Evolutionary conservation across 768 basidiomycete genomes (phyloP).

Genomic region (Tricholoma furcatifolium): DNA sequence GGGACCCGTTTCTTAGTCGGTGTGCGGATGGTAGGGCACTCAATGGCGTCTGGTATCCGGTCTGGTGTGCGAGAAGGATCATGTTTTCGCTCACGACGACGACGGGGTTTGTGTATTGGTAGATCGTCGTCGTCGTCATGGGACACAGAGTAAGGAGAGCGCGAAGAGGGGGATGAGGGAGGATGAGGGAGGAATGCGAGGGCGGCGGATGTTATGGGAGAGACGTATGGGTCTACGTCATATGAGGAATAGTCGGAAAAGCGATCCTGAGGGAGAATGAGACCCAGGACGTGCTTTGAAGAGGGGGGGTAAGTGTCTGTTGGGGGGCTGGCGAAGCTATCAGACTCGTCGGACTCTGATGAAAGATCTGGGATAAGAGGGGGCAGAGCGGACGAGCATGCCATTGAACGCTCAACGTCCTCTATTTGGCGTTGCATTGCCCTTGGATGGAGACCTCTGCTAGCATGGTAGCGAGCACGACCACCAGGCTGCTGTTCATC

Average conservation of each 20-base stretch:
- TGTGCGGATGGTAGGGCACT: conserved; percentile 7
- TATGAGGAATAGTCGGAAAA: conserved; percentile 8
- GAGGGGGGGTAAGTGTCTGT: conserved; percentile 20
- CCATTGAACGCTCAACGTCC: conserved; percentile 10
- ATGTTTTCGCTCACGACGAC: conserved; percentile 31
- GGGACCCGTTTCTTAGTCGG: conserved; percentile 16
- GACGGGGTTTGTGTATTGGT: conserved; percentile 17
- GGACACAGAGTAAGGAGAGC: conserved; percentile 3
- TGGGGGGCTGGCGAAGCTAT: conserved; percentile 43
- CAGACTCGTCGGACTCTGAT: conserved; percentile 65
- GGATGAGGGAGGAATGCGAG: conserved; percentile 39
- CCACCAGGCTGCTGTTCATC: conserved; percentile 28
- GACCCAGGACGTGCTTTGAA: conserved; percentile 22
- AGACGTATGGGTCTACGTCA: conserved; percentile 17
- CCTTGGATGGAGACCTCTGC: conserved; percentile 47
- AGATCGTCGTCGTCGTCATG: conserved; percentile 14
- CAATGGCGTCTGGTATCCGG: conserved; percentile 35
- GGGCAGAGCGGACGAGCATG: conserved; percentile 26
- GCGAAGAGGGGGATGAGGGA: conserved; percentile 24
- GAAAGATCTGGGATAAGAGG: conserved; percentile 64
- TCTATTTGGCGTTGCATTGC: conserved; percentile 13
- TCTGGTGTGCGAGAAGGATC: conserved; percentile 34
- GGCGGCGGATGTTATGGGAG: conserved; percentile 17
- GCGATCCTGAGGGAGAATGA: conserved; percentile 23
- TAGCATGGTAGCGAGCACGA: conserved; percentile 23